Evolutionary conservation across 257 asterid species (phyloP).

Genomic region (Nicotiana noctiflora): DNA sequence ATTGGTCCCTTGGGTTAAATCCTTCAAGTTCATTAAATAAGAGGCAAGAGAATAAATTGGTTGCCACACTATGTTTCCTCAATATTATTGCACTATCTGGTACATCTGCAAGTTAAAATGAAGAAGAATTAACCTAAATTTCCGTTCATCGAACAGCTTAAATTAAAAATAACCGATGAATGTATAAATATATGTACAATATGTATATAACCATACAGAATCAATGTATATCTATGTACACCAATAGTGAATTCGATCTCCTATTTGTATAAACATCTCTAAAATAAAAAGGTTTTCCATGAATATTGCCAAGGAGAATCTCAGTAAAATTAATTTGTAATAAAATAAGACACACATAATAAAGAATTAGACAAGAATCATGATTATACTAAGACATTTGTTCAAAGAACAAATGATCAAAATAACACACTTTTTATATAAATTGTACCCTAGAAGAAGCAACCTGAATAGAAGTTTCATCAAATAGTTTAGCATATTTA

Average conservation of each 20-base stretch:
- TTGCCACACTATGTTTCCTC: slow-evolving; percentile 55
- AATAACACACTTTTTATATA: not conserved
- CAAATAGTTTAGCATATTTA: not conserved
- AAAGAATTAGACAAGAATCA: slow-evolving; percentile 9
- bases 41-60: slow-evolving; percentile 69
- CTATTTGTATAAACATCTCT: no score
- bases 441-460: slow-evolving; percentile 14
- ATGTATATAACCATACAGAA: no score
- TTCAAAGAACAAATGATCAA: not conserved
- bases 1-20: slow-evolving; percentile 86
- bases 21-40: slow-evolving; percentile 83
- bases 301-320: not conserved
- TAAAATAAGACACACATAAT: not conserved
- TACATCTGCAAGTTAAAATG: slow-evolving; percentile 48
- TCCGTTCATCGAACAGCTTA: no score
- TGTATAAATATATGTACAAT: no score
- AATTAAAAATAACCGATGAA: no score
- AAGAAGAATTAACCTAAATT: no score
- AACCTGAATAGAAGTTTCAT: not conserved
- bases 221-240: no score
- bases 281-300: not conserved
- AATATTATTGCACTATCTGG: slow-evolving; percentile 79
- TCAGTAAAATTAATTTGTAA: not conserved
- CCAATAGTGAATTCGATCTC: no score
- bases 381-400: not conserved